Evolutionary conservation across 495 filamentous ascomycete genomes (phyloP).

Genomic region (Venustampulla echinocandica): DNA sequence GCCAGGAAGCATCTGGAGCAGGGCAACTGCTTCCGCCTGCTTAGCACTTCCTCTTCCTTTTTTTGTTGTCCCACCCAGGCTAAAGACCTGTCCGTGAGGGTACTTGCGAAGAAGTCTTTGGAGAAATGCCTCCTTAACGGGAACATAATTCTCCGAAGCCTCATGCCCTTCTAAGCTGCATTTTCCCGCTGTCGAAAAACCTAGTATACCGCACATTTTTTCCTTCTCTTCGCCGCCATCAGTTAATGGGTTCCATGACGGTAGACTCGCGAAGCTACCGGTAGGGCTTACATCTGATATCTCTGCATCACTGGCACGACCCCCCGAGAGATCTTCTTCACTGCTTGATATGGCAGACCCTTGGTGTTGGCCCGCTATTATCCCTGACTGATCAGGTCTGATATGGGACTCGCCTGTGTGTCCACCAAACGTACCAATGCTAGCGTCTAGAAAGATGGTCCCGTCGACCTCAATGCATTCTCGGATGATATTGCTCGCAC

Average conservation of each 20-base stretch:
- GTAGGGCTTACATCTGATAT: neutral
- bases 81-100: constrained; percentile 29
- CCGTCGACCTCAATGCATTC: constrained; percentile 43
- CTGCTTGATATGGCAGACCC: neutral
- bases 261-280: neutral
- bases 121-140: constrained; percentile 26
- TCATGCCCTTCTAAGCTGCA: neutral
- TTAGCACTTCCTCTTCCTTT: neutral
- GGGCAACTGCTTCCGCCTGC: constrained; percentile 1
- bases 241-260: neutral
- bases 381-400: neutral
- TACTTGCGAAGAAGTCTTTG: constrained; percentile 26
- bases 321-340: too few species aligned
- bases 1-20: constrained; percentile 30
- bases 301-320: too few species aligned
- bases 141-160: constrained; percentile 7
- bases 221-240: neutral
- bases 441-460: constrained; percentile 28
- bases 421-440: neutral
- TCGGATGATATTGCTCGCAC: constrained; percentile 39
- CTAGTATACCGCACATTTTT: constrained; percentile 8
- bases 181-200: constrained; percentile 4
- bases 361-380: too few species aligned
- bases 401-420: neutral
- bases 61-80: neutral